Evolutionary conservation across 805 yeast species (phyloP), one percentile per base, ranked within the genome.

Genomic region (Nadsonia fulvescens): DNA sequence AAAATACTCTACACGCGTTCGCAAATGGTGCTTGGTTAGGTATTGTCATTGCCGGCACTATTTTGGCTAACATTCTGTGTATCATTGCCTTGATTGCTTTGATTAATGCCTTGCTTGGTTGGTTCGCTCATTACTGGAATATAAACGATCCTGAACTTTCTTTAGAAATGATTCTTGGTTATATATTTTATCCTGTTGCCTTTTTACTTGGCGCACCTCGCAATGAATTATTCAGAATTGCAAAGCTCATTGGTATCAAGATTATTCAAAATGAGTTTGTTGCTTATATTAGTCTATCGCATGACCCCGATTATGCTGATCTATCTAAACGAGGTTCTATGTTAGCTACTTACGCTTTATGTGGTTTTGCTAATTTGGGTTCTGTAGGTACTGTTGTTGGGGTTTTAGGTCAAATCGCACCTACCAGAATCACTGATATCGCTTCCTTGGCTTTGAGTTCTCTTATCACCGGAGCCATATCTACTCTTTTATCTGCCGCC

Each of bases 71-170:
- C 37, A 56, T 66, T 41, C 38, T 68, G 52, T 66, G 73, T 56
- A 67, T 68, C 39, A 69, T 69, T 49, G 69, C 66, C 2, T 42
- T 66, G 22, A 71, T 68, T 30, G 60, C 71, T 4, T 52, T 69
- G 37, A 43, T 61, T 38, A 65, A 68, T 40, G 71, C 63, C 5
- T 39, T 68, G 14, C 54, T 68, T 33, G 56, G 65, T 4, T 67
- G 70, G 67, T 69, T 68, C 35, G 74, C 72, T 33, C 53, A 56
- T 25, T 68, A 62, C 51, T 68, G 74, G 75, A 64, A 66, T 35
- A 68, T 69, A 36, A 41, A 54, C 14, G 42, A 38, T 32, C 44
- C 54, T 4, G 56, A 56, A 28, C 56, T 68, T 34, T 57, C 70
- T 7, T 47, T 68, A 38, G 68, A 66, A 39, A 55, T 64, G 47